Percentiles rank a stretch among this genome's conserved stretches.
Evolutionary conservation across 495 filamentous ascomycete genomes (phyloP).

Genomic region (Glutinoglossum americanum): DNA sequence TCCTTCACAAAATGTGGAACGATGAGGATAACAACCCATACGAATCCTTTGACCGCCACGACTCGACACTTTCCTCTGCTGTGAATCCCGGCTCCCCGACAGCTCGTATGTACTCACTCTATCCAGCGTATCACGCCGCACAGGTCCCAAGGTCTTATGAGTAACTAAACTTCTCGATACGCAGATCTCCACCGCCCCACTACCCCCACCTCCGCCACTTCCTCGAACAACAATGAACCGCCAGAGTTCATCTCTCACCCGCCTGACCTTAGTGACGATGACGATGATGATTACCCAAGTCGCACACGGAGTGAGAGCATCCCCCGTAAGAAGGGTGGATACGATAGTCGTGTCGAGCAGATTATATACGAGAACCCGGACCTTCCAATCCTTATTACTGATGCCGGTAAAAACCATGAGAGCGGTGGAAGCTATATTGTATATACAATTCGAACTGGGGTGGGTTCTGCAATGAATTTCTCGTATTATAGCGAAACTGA

Average conservation of each 20-base stretch:
- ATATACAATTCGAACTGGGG: conserved; percentile 88
- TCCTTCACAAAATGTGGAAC: conserved; percentile 19
- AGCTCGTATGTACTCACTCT: conserved; percentile 1
- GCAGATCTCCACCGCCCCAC: conserved; percentile 18
- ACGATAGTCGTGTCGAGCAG: conserved; percentile 88
- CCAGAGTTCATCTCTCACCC: conserved; percentile 35
- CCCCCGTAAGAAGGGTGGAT: conserved; percentile 55
- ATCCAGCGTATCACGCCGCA: neutral
- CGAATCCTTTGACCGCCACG: conserved; percentile 22
- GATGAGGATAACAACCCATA: conserved; percentile 29
- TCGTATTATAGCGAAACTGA: neutral
- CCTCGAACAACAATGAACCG: conserved; percentile 24
- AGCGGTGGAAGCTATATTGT: conserved; percentile 80
- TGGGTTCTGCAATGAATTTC: conserved; percentile 21
- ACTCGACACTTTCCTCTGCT: conserved; percentile 17
- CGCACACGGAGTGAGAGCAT: neutral
- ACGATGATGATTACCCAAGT: conserved; percentile 30
- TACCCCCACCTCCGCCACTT: conserved; percentile 20
- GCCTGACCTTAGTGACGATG: conserved; percentile 37
- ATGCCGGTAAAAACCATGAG: conserved; percentile 89
- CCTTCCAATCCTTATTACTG: conserved; percentile 67
- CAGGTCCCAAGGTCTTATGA: neutral
- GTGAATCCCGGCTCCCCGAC: conserved; percentile 14
- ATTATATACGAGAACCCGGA: conserved; percentile 89
- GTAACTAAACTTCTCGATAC: neutral